phyloP scores from a whole-genome alignment of 1,284 basidiomycete genomes.

The Cryptococcus sp. region DNA sequence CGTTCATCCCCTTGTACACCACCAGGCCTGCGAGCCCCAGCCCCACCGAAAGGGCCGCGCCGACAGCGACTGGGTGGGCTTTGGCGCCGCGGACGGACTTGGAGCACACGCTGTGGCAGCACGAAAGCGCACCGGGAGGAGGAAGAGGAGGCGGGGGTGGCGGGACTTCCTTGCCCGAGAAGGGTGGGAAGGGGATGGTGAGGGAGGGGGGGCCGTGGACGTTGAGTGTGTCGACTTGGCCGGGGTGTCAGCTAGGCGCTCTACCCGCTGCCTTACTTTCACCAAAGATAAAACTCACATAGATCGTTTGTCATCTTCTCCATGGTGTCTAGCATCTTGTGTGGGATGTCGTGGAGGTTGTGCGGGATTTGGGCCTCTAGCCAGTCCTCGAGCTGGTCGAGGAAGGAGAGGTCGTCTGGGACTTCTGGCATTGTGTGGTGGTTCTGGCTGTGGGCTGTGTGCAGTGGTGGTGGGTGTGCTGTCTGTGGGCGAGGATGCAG shows the following conservation, averaged over 20 bases:
- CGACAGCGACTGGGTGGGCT: conserved; percentile 33
- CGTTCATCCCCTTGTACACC: conserved; percentile 14
- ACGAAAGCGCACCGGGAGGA: conserved; percentile 5
- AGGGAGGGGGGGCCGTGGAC: conserved; percentile 45
- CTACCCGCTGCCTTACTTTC: too few relatives aligned
- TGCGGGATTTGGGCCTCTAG: conserved; percentile 44
- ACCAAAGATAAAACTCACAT: conserved; percentile 27
- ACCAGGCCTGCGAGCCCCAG: conserved; percentile 27
- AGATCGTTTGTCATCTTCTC: conserved; percentile 45
- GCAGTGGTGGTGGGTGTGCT: neutral
- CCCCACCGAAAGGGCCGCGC: conserved; percentile 33
- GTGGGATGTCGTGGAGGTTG: conserved; percentile 45
- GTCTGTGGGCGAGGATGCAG: neutral
- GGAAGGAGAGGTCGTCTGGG: conserved; percentile 39
- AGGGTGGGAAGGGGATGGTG: conserved; percentile 48
- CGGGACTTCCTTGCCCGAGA: conserved; percentile 30
- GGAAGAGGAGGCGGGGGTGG: conserved; percentile 33
- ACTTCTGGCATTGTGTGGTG: conserved; percentile 35
- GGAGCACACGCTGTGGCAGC: conserved; percentile 13
- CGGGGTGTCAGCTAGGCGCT: neutral
- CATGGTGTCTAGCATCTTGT: conserved; percentile 45
- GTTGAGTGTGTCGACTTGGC: conserved; percentile 44
- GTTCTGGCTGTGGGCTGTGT: neutral
- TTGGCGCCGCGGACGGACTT: conserved; percentile 21
- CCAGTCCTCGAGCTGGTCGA: conserved; percentile 49